A percentile compares a stretch with the other conserved stretches of the same genome.
Conservation (phyloP, 2,329 filamentous ascomycete species). For the Mycogone perniciosa region DNA sequence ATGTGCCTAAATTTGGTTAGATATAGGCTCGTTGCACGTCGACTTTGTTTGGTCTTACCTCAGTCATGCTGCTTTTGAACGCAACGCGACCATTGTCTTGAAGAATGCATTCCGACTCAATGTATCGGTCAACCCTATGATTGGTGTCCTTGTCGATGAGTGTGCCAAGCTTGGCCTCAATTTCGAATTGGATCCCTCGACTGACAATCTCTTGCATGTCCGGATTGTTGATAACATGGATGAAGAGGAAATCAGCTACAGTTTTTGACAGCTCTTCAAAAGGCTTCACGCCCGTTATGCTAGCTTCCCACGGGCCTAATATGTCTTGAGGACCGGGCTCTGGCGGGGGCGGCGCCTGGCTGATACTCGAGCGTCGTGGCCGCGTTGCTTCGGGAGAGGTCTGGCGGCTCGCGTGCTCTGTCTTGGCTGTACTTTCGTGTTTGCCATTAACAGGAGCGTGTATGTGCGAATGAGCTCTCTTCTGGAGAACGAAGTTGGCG, state of each 20-base stretch:
- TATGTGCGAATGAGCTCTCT: slow-evolving; percentile 25
- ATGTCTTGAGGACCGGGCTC: slow-evolving; percentile 28
- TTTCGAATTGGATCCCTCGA: slow-evolving; percentile 71
- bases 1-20: slow-evolving; percentile 51
- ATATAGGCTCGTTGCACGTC: not conserved
- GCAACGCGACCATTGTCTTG: slow-evolving; percentile 52
- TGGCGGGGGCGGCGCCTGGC: slow-evolving; percentile 20
- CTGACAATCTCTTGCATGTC: slow-evolving; percentile 58
- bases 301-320: slow-evolving; percentile 56
- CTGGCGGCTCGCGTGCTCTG: slow-evolving; percentile 36
- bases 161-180: slow-evolving; percentile 88
- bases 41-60: slow-evolving; percentile 48
- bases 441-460: slow-evolving; percentile 32
- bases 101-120: slow-evolving; percentile 66
- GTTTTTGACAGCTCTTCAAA: slow-evolving; percentile 67
- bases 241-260: slow-evolving; percentile 76
- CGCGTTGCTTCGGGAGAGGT: slow-evolving; percentile 41
- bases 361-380: slow-evolving; percentile 19
- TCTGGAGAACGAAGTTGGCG: slow-evolving; percentile 42
- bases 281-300: slow-evolving; percentile 64
- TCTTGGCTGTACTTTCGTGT: slow-evolving; percentile 22
- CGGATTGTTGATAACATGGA: slow-evolving; percentile 61
- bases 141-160: slow-evolving; percentile 69
- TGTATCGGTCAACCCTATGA: slow-evolving; percentile 59
- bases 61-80: slow-evolving; percentile 87